Conservation (phyloP, 768 basidiomycete species). For the Xanthoconium purpureum region DNA sequence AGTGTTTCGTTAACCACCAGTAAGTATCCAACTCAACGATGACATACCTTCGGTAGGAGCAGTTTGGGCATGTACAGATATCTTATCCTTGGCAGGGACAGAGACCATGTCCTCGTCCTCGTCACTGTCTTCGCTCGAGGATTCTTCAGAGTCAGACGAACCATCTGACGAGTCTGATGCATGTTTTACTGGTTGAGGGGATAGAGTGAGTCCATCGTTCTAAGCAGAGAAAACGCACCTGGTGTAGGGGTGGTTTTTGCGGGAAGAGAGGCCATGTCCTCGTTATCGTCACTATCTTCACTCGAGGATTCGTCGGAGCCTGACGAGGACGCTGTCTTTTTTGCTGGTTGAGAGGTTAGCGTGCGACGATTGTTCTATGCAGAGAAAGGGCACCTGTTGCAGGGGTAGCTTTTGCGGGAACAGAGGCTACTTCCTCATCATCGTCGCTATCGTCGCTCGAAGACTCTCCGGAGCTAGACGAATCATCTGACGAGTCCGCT, state of each 20-base stretch:
- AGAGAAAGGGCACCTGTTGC: slow-evolving; percentile 26
- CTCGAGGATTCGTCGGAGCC: slow-evolving; percentile 3
- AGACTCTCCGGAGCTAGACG: not conserved
- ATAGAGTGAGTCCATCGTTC: not conserved
- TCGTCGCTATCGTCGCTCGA: not conserved
- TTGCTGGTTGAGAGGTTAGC: not conserved
- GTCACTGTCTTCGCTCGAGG: slow-evolving; percentile 8
- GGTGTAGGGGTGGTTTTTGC: slow-evolving; percentile 41
- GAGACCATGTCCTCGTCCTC: not conserved
- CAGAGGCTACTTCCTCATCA: not conserved
- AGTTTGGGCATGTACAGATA: slow-evolving; percentile 25
- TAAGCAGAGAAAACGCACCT: slow-evolving; percentile 11
- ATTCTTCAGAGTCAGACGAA: slow-evolving; percentile 10
- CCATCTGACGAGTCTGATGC: not conserved
- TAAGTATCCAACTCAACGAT: not conserved
- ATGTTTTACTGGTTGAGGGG: not conserved
- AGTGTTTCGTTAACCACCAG: not conserved
- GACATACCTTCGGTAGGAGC: slow-evolving; percentile 38
- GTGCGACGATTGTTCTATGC: not conserved
- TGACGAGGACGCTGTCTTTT: not conserved
- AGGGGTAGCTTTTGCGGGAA: slow-evolving; percentile 44
- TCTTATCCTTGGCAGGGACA: not conserved
- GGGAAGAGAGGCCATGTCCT: slow-evolving; percentile 28
- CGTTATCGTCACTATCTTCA: not conserved
- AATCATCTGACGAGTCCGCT: not conserved